These are phyloP conservation scores for Zygosaccharomyces lentus DNA, from an alignment of 805 yeast genomes.

Conservation along the genomic window DNA sequence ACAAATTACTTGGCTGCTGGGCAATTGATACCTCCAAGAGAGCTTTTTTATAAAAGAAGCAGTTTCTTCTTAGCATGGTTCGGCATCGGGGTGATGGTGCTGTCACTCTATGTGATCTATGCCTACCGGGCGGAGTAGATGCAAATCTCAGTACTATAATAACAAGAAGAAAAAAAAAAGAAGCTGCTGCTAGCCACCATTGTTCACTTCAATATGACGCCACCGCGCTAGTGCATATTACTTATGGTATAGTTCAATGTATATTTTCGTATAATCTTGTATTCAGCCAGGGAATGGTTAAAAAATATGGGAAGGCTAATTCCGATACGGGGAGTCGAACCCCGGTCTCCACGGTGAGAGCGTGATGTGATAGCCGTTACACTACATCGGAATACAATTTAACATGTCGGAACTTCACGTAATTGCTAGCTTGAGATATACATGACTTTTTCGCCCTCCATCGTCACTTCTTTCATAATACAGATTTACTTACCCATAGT, in stretches of 20 bases:
- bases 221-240: no score
- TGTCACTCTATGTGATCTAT: constrained; percentile 50
- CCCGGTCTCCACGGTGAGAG: constrained; percentile 28
- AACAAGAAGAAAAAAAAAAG: no score
- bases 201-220: neutral
- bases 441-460: no score
- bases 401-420: neutral
- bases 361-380: constrained; percentile 28
- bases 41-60: constrained; percentile 37
- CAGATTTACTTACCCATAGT: neutral
- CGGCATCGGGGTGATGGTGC: constrained; percentile 67
- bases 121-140: constrained; percentile 8
- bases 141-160: neutral
- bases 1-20: constrained; percentile 30
- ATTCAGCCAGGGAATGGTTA: neutral
- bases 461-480: neutral
- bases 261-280: neutral
- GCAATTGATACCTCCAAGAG: constrained; percentile 28
- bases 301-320: constrained; percentile 10
- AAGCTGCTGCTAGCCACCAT: no score
- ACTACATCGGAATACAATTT: constrained; percentile 19
- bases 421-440: no score
- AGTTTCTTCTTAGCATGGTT: constrained; percentile 56
- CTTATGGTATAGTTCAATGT: no score
- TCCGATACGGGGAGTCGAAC: constrained; percentile 28